Percentiles rank a stretch among this genome's conserved stretches.
Evolutionary conservation across 768 basidiomycete species (phyloP).

Genomic region (Daedalea quercina): DNA sequence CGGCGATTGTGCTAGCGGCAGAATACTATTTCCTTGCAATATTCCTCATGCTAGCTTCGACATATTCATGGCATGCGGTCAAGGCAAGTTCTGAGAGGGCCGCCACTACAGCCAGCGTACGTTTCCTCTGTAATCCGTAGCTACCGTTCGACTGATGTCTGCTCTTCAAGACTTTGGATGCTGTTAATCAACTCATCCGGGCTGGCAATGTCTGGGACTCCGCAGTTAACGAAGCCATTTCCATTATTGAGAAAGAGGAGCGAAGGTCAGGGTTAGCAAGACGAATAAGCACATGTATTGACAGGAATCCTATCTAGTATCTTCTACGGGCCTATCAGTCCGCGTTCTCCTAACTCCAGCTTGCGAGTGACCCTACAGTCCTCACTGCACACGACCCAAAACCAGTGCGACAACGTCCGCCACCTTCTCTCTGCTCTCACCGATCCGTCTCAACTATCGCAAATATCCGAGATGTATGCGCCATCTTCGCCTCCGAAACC

Average conservation of each 20-base stretch:
- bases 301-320: slow-evolving; percentile 17
- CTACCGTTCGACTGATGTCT: slow-evolving; percentile 8
- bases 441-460: slow-evolving; percentile 61
- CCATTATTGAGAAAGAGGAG: slow-evolving; percentile 63
- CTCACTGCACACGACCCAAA: slow-evolving; percentile 68
- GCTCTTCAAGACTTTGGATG: slow-evolving; percentile 46
- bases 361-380: slow-evolving; percentile 69
- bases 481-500: slow-evolving; percentile 54
- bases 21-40: slow-evolving; percentile 17
- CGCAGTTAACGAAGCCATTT: slow-evolving; percentile 62
- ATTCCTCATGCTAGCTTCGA: slow-evolving; percentile 12
- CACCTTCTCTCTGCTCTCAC: slow-evolving; percentile 74
- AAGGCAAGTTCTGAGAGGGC: slow-evolving; percentile 8
- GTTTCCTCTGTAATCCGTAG: slow-evolving; percentile 7
- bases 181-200: slow-evolving; percentile 59
- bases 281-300: slow-evolving; percentile 1
- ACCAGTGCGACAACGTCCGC: slow-evolving; percentile 77
- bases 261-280: slow-evolving; percentile 37
- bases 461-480: slow-evolving; percentile 84
- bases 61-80: slow-evolving; percentile 11
- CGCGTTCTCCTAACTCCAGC: slow-evolving; percentile 43
- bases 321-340: slow-evolving; percentile 36
- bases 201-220: slow-evolving; percentile 72
- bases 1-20: slow-evolving; percentile 16
- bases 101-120: slow-evolving; percentile 15